Base-by-base conservation (phyloP, 805 yeast species). In the Groenewaldozyma tartarivorans region DNA sequence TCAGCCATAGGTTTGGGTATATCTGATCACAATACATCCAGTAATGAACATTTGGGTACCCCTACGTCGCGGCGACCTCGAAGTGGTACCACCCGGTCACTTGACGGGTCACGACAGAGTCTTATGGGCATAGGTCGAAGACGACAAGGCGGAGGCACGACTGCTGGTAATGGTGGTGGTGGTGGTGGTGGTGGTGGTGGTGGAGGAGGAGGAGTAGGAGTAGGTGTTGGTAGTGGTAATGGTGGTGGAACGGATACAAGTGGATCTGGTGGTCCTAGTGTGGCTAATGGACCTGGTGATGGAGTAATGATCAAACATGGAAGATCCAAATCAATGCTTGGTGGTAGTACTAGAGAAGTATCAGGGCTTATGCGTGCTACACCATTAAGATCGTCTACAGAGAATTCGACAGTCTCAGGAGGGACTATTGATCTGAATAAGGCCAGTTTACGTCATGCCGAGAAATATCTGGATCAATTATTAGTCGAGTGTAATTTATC, bases 401-500 rank as follows among this genome's bases (percentile, higher is more conserved):
- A 24, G 7, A 9, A 7, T 13, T 24, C 29, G 13, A 24, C 29
- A 13, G 29, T 24, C 2, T 39, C 39, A 9, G 33, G 40, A 4
- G 43, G 50, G 5, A 43, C 39, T 19, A 42, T 46, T 31, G 62
- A 58, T 20, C 46, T 60, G 20, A 58, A 56, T 45, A 49, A 53
- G 17, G 64, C 64, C 11, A 48, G 59, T 20, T 46, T 55, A 17
- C 31, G 47, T 29, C 62, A 61, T 44, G 49, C 58, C 2, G 36
- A 50, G 21, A 34, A 46, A 13, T 60, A 57, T 27, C 41, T 60
- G 26, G 49, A 48, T 20, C 61, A 60, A 46, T 50, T 61, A 21
- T 49, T 62, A 13, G 36, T 39, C 7, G 60, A 60, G 36, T 50
- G 54, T 33, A 58, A 53, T 24, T 46, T 62, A 5, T 61, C 62